Percentiles rank a stretch among this genome's conserved stretches.
Evolutionary conservation across 768 basidiomycete genomes (phyloP).

Genomic region (Vararia minispora): DNA sequence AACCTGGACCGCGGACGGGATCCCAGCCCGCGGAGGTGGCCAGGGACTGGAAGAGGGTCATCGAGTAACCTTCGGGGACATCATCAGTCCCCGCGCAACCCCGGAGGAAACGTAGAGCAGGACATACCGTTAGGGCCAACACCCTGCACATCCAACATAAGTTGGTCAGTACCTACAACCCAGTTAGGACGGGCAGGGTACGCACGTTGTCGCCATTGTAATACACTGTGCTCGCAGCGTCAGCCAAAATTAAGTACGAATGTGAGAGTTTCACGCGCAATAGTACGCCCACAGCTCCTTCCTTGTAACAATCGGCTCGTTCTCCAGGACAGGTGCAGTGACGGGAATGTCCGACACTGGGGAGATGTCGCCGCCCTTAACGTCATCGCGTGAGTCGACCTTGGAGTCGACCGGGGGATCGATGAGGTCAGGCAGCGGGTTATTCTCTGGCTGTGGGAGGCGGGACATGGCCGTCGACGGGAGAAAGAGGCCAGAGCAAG

Average conservation of each 20-base stretch:
- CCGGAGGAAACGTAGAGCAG: not conserved
- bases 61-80: conserved; percentile 34
- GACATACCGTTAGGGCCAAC: conserved; percentile 44
- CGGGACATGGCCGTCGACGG: conserved; percentile 12
- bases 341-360: not conserved
- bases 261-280: conserved; percentile 28
- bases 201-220: conserved; percentile 75
- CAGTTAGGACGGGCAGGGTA: not conserved
- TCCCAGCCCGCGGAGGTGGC: conserved; percentile 68
- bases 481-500: no score
- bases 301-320: conserved; percentile 62
- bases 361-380: not conserved
- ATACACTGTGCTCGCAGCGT: conserved; percentile 39
- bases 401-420: not conserved
- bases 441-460: not conserved
- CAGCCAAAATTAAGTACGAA: not conserved
- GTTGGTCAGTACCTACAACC: not conserved
- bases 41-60: conserved; percentile 66
- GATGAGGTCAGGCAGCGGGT: no score
- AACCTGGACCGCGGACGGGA: conserved; percentile 56
- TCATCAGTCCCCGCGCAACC: conserved; percentile 1
- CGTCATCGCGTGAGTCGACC: not conserved
- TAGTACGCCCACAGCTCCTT: conserved; percentile 77
- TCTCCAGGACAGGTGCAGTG: conserved; percentile 6
- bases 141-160: conserved; percentile 29